These are phyloP conservation scores for Fusarium neocosmosporiellum DNA, from an alignment of 2,329 filamentous ascomycete genomes.

Conservation along the genomic window DNA sequence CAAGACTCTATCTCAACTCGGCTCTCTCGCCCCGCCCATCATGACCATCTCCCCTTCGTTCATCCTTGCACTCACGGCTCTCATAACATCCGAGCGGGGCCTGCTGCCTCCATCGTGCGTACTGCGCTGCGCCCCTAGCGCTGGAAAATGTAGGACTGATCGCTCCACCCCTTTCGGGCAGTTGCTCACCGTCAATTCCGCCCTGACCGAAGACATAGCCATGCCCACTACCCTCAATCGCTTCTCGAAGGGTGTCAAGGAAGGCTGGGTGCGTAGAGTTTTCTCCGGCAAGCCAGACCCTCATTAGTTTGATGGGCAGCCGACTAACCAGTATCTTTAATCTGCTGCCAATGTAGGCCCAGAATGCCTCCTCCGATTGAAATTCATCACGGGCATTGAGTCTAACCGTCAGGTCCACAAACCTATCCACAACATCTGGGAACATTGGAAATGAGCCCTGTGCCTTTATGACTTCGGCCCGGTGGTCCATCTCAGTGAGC, in stretches of 20 bases:
- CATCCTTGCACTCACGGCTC: background rate
- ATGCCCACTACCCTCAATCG: background rate
- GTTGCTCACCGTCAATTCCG: accelerated
- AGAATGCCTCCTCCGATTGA: background rate
- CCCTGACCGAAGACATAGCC: no score
- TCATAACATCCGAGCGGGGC: background rate
- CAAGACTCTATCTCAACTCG: background rate
- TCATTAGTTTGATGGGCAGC: background rate
- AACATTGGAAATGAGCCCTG: background rate
- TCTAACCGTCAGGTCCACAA: background rate
- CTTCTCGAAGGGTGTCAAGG: background rate
- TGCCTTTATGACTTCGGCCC: conserved; percentile 4
- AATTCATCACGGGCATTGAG: background rate
- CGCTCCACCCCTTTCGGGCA: background rate
- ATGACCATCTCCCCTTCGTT: background rate
- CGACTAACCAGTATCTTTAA: background rate
- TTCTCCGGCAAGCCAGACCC: conserved; percentile 10
- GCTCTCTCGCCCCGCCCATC: background rate
- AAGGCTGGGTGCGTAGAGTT: conserved; percentile 12
- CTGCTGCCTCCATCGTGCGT: background rate
- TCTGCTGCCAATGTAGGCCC: background rate
- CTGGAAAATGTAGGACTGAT: background rate
- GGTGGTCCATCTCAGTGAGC: conserved; percentile 2
- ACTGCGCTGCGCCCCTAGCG: background rate
- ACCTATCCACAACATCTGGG: background rate